phyloP scores from a whole-genome alignment of 2,329 filamentous ascomycete species.

The Lasiodiplodia theobromae region DNA sequence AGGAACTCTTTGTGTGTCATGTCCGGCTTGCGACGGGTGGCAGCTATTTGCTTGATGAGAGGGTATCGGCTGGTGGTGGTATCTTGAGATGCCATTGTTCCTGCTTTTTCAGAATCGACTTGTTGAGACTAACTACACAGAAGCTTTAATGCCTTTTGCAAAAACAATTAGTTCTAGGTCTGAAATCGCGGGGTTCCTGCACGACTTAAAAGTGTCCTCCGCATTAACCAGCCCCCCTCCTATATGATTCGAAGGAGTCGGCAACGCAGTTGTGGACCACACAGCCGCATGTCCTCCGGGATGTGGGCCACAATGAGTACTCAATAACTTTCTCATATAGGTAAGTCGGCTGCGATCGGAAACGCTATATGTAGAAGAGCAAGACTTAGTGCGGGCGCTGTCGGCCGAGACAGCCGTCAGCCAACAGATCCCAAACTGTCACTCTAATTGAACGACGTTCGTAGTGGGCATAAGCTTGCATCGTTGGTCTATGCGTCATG shows the following conservation, averaged over 20 bases:
- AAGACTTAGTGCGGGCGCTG: too few relatives aligned
- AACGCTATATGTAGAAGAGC: not conserved
- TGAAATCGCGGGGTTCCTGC: not conserved
- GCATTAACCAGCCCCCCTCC: not conserved
- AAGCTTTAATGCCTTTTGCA: not conserved
- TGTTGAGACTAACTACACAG: not conserved
- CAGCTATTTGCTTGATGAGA: conserved; percentile 12
- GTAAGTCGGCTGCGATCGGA: not conserved
- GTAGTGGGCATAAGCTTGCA: too few relatives aligned
- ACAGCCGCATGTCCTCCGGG: not conserved
- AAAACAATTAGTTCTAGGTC: not conserved
- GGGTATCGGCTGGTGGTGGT: not conserved
- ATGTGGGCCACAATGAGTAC: not conserved
- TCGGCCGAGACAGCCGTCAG: too few relatives aligned
- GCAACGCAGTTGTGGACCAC: not conserved
- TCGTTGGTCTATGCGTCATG: too few relatives aligned
- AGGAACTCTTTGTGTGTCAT: conserved; percentile 9
- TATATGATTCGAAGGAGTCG: not conserved
- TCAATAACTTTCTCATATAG: too few relatives aligned
- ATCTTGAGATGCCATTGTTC: not conserved
- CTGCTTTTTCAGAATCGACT: not conserved
- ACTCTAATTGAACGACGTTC: too few relatives aligned
- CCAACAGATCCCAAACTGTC: too few relatives aligned
- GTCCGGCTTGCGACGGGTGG: not conserved
- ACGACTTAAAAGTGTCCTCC: not conserved